These are phyloP conservation scores for Paecilomyces variotii DNA, from an alignment of 2,329 filamentous ascomycete genomes.

Conservation along the genomic window DNA sequence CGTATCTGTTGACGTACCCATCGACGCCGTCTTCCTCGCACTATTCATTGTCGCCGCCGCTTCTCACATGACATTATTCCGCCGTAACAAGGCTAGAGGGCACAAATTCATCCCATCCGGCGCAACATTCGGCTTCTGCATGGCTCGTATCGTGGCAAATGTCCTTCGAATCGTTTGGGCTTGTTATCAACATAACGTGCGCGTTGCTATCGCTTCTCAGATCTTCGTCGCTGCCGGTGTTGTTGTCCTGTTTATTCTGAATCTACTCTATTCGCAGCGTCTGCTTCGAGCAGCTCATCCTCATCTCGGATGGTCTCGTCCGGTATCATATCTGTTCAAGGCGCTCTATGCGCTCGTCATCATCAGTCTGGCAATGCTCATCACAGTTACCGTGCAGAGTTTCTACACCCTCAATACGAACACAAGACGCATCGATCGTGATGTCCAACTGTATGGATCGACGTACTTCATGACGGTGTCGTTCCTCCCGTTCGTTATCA, in stretches of 20 bases:
- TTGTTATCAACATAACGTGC: constrained; percentile 32
- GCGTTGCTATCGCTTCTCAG: constrained; percentile 49
- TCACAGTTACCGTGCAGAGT: constrained; percentile 55
- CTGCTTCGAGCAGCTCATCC: constrained; percentile 68
- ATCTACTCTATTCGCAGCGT: constrained; percentile 68
- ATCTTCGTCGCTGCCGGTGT: constrained; percentile 69
- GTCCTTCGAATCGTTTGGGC: constrained; percentile 52
- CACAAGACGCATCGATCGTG: constrained; percentile 47
- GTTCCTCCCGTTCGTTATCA: constrained; percentile 57
- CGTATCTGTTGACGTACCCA: constrained; percentile 53
- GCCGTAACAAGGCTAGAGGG: constrained; percentile 30
- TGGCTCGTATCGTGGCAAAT: constrained; percentile 40
- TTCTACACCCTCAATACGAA: constrained; percentile 56
- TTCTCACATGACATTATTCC: constrained; percentile 39
- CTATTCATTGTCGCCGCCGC: constrained; percentile 37
- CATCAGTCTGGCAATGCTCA: constrained; percentile 56
- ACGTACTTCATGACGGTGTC: constrained; percentile 58
- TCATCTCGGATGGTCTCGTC: constrained; percentile 57
- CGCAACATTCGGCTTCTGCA: constrained; percentile 42
- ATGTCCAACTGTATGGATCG: constrained; percentile 55
- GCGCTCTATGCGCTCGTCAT: constrained; percentile 52
- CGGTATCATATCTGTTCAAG: constrained; percentile 47
- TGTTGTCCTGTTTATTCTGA: constrained; percentile 67
- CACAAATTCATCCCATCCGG: constrained; percentile 45
- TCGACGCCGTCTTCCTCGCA: constrained; percentile 55